Base-by-base conservation (phyloP, 106 monocot species). In the Dactylorhiza incarnata region DNA sequence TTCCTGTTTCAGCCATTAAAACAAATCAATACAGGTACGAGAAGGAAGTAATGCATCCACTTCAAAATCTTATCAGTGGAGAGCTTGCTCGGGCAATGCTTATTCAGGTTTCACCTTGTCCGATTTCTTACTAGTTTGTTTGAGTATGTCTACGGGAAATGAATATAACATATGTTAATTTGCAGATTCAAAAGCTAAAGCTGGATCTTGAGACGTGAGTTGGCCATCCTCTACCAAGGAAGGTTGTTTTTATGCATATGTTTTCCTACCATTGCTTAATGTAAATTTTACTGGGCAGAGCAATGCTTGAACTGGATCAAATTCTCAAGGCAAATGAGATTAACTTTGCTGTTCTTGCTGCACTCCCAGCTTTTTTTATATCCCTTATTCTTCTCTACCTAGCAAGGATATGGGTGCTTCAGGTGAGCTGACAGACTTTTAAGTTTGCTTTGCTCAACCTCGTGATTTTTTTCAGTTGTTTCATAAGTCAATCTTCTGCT, bases 291-390 rank as follows among this genome's bases (percentile, higher is more conserved):
- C 53, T 83, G 15, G 23, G 63, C 82, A 99, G 99, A 75, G 99
- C 89, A 69, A 94, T 99, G 91, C 88, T 99, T 49, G 99, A 99
- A 85, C 78, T 94, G 62, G 88, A 99, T 84, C 94, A 99, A 83
- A 99, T 99, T 83, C 89, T 99, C 19, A 94, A 86, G 80, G 99
- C 99, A 84, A 99, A 99, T 88, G 91, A 94, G 80, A 99, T 99
- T 72, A 99, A 99, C 56, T 99, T 99, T 91, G 99, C 99, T 46
- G 77, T 94, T 89, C 99, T 99, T 71, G 99, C 99, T 83, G 94
- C 99, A 65, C 84, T 99, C 72, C 99, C 99, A 45, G 99, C 99
- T 25, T 99, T 91, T 79, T 89, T 89, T 69, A 75, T 99, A 81
- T 94, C 91, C 6, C 62, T 94, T 49, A 54, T 89, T 66, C 73